These are phyloP conservation scores for Keithomyces neogunnii DNA, from an alignment of 2,329 filamentous ascomycete species.

Conservation along the genomic window DNA sequence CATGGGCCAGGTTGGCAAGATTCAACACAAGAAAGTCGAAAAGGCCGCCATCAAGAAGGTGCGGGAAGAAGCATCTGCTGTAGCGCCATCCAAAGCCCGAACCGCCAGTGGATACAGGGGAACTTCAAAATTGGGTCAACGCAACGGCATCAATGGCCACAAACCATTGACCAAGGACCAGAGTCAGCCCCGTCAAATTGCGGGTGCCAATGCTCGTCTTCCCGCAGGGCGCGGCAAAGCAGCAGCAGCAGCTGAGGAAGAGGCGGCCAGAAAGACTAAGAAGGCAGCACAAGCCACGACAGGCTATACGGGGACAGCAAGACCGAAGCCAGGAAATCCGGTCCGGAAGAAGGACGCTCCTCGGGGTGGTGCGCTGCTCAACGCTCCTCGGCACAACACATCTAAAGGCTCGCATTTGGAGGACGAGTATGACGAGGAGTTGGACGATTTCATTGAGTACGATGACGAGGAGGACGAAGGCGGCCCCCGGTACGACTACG, in stretches of 20 bases:
- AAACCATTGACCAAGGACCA: conserved; percentile 1
- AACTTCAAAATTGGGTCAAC: conserved; percentile 20
- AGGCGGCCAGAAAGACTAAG: conserved; percentile 49
- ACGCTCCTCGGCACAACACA: conserved; percentile 19
- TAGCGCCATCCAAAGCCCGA: conserved; percentile 18
- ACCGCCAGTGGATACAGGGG: conserved; percentile 19
- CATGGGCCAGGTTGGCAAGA: conserved; percentile 57
- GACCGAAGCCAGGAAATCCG: conserved; percentile 38
- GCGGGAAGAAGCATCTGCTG: conserved; percentile 29
- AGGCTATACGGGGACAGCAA: conserved; percentile 57
- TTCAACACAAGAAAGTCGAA: conserved; percentile 67
- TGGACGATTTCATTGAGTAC: conserved; percentile 55
- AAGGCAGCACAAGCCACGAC: conserved; percentile 55
- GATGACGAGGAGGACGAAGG: conserved; percentile 45
- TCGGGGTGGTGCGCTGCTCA: conserved; percentile 33
- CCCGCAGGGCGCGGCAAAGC: conserved; percentile 10
- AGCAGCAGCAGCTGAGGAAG: conserved; percentile 15
- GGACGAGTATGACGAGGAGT: conserved; percentile 54
- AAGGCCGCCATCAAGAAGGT: conserved; percentile 48
- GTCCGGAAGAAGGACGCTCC: conserved; percentile 24
- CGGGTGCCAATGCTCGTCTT: conserved; percentile 2
- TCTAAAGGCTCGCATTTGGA: conserved; percentile 33
- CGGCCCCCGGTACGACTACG: conserved; percentile 43
- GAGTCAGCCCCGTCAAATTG: conserved; percentile 2
- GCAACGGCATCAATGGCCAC: conserved; percentile 14